These are phyloP conservation scores for Fomes fomentarius DNA, from an alignment of 1,284 basidiomycete species.

Conservation along the genomic window DNA sequence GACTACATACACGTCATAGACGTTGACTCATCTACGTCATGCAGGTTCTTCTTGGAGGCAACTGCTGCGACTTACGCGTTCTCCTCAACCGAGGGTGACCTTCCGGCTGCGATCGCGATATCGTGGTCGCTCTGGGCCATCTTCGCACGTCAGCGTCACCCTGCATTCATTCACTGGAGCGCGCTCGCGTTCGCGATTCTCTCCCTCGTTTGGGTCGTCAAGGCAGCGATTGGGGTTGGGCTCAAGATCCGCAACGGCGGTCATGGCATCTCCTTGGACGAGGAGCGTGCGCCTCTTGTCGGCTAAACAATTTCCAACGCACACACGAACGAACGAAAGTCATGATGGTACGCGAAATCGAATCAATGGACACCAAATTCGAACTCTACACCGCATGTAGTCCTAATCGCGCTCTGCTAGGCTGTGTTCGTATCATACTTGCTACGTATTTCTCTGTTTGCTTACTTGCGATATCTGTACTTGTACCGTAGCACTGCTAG, in stretches of 20 bases:
- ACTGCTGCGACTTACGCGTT: conserved; percentile 93
- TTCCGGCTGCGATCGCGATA: conserved; percentile 87
- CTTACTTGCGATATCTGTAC: no score
- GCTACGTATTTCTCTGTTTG: no score
- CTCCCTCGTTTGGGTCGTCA: conserved; percentile 82
- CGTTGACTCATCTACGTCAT: conserved; percentile 20
- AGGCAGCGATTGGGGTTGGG: conserved; percentile 63
- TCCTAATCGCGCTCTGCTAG: no score
- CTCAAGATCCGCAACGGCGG: conserved; percentile 46
- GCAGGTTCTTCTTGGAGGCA: conserved; percentile 89
- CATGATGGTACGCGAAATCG: no score
- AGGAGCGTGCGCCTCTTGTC: conserved; percentile 84
- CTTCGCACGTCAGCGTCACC: conserved; percentile 65
- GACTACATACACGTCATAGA: neutral
- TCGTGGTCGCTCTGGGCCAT: conserved; percentile 85
- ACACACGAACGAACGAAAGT: no score
- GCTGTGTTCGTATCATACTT: no score
- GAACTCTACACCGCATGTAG: neutral
- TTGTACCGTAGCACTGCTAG: no score
- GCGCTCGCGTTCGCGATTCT: conserved; percentile 87
- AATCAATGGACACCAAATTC: no score
- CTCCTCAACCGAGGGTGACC: conserved; percentile 87
- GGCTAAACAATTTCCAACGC: conserved; percentile 32
- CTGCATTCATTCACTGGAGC: conserved; percentile 85
- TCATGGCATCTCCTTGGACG: conserved; percentile 70